phyloP scores from a whole-genome alignment of 495 filamentous ascomycete species.

The Friedmanniomyces simplex region DNA sequence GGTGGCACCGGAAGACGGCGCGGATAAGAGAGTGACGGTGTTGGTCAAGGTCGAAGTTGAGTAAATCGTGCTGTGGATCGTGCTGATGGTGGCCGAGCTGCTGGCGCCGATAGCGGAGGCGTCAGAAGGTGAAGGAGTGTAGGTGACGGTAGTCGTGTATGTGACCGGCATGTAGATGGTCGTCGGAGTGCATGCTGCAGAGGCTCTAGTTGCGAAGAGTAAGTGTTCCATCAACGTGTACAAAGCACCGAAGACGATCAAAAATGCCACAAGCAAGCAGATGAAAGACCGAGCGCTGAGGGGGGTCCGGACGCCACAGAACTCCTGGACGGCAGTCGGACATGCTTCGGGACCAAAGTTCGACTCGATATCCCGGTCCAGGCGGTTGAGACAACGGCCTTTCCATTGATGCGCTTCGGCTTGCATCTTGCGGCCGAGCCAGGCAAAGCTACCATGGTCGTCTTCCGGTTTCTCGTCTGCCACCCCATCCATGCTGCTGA shows the following conservation, averaged over 20 bases:
- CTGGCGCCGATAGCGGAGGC: background rate
- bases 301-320: background rate
- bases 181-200: slow-evolving; percentile 9
- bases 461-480: background rate
- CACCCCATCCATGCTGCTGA: background rate
- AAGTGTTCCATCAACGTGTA: slow-evolving; percentile 15
- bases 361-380: background rate
- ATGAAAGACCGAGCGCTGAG: background rate
- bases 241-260: slow-evolving; percentile 12
- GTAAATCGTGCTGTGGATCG: slow-evolving; percentile 1
- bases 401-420: background rate
- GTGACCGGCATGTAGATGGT: slow-evolving; percentile 18
- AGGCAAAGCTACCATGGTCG: background rate
- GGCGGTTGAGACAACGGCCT: background rate
- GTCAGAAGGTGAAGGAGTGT: slow-evolving; percentile 1
- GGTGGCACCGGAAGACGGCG: background rate
- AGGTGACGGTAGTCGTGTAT: slow-evolving; percentile 2
- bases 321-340: background rate
- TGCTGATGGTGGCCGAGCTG: background rate
- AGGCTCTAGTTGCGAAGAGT: slow-evolving; percentile 13
- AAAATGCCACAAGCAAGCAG: background rate
- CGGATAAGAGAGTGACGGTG: slow-evolving; percentile 8
- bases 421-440: background rate
- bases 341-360: background rate
- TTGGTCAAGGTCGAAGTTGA: slow-evolving; percentile 4